Evolutionary conservation across 129 eudicot species (phyloP).

Genomic region (Calendula officinalis): DNA sequence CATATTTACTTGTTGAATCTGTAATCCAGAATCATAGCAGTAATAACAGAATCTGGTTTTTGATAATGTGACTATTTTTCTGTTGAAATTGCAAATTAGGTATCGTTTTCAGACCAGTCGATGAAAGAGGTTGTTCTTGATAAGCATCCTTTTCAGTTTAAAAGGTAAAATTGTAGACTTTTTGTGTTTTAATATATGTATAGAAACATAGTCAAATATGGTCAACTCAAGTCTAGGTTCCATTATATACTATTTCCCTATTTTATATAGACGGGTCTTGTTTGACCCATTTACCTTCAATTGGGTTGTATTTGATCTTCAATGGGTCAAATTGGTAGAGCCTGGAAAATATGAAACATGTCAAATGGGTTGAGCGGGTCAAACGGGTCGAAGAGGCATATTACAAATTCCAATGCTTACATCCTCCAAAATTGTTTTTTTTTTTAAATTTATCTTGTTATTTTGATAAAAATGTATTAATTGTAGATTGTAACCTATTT

Average conservation of each 20-base stretch:
- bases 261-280: conserved; percentile 2
- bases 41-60: conserved; percentile 14
- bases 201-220: background rate
- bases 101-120: conserved; percentile 62
- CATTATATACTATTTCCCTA: background rate
- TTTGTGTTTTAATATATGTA: background rate
- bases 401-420: background rate
- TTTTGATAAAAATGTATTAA: background rate
- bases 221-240: background rate
- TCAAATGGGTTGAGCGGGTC: background rate
- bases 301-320: conserved; percentile 3
- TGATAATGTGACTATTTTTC: conserved; percentile 6
- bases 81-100: conserved; percentile 43
- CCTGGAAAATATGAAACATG: background rate
- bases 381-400: background rate
- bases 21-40: background rate
- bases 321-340: conserved; percentile 3
- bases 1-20: background rate
- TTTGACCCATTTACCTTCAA: background rate
- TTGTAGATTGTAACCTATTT: background rate
- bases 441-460: background rate
- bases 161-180: conserved; percentile 43
- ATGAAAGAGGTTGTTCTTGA: conserved; percentile 66
- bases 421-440: conserved; percentile 1
- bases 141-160: conserved; percentile 70